Conservation (phyloP, 73 alveolate genomes). For the Urostyla sp. region DNA sequence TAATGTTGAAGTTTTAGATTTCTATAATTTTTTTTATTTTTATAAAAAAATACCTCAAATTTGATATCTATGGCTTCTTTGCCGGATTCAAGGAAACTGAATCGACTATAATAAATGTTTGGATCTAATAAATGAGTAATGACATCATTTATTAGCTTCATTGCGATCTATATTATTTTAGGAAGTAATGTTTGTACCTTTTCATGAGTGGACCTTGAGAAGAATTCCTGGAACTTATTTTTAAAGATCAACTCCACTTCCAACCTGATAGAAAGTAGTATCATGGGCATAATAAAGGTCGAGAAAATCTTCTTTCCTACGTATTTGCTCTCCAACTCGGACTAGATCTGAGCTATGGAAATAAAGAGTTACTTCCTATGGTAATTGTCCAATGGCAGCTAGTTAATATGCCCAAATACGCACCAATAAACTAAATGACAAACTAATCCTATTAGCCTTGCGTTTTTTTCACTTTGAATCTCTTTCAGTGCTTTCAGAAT, state of each 20-base stretch:
- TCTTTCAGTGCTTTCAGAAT: constrained; percentile 46
- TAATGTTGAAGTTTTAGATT: constrained; percentile 42
- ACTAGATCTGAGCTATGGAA: constrained; percentile 41
- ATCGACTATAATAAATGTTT: constrained; percentile 69
- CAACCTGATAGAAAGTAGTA: constrained; percentile 61
- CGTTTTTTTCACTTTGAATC: constrained; percentile 13
- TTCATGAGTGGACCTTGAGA: constrained; percentile 54
- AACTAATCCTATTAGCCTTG: constrained; percentile 56
- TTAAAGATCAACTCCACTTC: constrained; percentile 69
- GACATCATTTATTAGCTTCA: constrained; percentile 67
- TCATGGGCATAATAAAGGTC: constrained; percentile 67
- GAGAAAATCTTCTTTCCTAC: constrained; percentile 59
- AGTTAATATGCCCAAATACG: constrained; percentile 64
- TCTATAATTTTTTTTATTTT: background rate
- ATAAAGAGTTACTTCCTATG: constrained; percentile 60
- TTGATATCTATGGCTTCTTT: constrained; percentile 74
- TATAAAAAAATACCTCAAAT: constrained; percentile 22
- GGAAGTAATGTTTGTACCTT: background rate
- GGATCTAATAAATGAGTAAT: constrained; percentile 73
- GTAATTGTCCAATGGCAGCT: constrained; percentile 56
- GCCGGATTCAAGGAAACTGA: constrained; percentile 79
- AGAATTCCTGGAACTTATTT: constrained; percentile 60
- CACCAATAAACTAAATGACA: constrained; percentile 61
- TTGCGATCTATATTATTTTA: constrained; percentile 49
- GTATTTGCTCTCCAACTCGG: constrained; percentile 59